Percentiles rank a stretch among this genome's conserved stretches.
Evolutionary conservation across 2,329 filamentous ascomycete species (phyloP).

Genomic region (Furcasterigmium furcatum): DNA sequence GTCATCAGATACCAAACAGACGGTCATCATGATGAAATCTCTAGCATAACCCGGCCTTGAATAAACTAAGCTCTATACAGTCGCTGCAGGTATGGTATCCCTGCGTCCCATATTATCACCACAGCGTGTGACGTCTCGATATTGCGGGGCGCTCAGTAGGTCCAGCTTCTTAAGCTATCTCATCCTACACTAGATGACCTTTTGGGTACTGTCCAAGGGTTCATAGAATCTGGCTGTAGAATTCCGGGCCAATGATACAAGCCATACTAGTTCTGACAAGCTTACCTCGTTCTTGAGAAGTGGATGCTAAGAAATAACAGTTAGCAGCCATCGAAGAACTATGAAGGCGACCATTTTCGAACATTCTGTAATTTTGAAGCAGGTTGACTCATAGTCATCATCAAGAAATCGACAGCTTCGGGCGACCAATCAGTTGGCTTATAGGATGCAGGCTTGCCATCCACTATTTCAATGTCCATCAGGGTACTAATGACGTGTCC

Average conservation of each 20-base stretch:
- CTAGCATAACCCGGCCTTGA: no score
- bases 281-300: neutral
- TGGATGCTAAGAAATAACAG: neutral
- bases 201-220: no score
- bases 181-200: no score
- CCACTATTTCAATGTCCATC: neutral
- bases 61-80: no score
- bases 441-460: neutral
- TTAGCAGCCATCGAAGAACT: neutral
- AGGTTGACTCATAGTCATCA: neutral
- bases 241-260: neutral
- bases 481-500: neutral
- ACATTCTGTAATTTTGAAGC: neutral
- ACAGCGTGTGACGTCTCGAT: no score
- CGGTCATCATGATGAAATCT: no score
- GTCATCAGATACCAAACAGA: no score
- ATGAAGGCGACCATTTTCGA: neutral
- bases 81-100: no score
- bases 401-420: neutral
- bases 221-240: no score
- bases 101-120: no score
- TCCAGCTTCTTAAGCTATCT: no score
- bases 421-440: neutral
- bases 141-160: no score
- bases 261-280: neutral